These are phyloP conservation scores for Trebouxiophyceae sp. DNA, from an alignment of 163 green algal species.

Conservation along the genomic window DNA sequence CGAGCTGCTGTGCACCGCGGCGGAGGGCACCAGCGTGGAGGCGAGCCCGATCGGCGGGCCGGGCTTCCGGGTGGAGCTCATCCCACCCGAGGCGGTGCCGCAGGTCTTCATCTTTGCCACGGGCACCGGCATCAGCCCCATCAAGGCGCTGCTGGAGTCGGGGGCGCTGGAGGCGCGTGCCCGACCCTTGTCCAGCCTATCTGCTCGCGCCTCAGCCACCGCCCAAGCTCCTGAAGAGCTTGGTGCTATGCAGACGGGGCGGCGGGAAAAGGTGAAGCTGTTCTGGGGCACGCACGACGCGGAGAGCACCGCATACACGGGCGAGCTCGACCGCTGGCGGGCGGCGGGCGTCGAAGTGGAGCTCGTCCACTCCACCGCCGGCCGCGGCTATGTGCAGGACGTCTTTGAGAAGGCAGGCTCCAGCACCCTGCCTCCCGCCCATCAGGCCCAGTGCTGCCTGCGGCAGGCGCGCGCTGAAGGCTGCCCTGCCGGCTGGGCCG, in stretches of 20 bases:
- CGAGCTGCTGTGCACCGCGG: constrained; percentile 29
- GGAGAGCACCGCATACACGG: constrained; percentile 35
- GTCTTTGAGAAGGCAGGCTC: constrained; percentile 15
- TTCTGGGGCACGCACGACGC: constrained; percentile 67
- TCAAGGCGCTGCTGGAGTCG: constrained; percentile 76
- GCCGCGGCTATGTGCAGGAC: constrained; percentile 49
- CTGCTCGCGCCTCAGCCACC: neutral
- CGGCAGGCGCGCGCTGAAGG: too few relatives aligned
- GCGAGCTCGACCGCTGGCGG: constrained; percentile 32
- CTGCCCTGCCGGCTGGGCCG: too few relatives aligned
- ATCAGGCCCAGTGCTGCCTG: too few relatives aligned
- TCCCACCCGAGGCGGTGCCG: constrained; percentile 50
- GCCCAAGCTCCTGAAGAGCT: neutral
- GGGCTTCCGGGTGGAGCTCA: constrained; percentile 81
- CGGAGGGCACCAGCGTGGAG: constrained; percentile 42
- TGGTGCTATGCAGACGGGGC: constrained; percentile 25
- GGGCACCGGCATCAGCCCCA: constrained; percentile 70
- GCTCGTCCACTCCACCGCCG: constrained; percentile 36
- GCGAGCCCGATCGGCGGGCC: constrained; percentile 82
- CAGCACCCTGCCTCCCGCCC: too few relatives aligned
- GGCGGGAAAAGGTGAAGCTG: constrained; percentile 50
- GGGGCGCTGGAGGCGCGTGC: constrained; percentile 36
- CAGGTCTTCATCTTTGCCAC: constrained; percentile 83
- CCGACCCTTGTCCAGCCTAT: neutral
- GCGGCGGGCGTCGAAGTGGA: constrained; percentile 27